These are phyloP conservation scores for Cytospora mali DNA, from an alignment of 2,329 filamentous ascomycete species.

Conservation along the genomic window DNA sequence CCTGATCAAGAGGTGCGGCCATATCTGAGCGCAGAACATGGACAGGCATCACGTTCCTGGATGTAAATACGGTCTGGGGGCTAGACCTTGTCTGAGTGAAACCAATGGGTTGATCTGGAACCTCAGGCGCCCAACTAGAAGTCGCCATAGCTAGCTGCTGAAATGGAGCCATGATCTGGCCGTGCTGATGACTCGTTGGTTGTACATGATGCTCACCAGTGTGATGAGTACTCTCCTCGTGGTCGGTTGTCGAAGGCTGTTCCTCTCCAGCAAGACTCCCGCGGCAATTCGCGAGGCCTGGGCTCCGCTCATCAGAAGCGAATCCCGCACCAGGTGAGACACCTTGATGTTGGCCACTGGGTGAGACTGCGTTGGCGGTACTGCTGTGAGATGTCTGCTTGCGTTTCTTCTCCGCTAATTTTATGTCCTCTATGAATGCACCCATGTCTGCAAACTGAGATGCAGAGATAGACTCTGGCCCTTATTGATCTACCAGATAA, in stretches of 20 bases:
- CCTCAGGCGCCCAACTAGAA: no score
- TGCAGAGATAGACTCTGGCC: slow-evolving; percentile 15
- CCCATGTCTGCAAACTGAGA: slow-evolving; percentile 14
- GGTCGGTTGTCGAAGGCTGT: neutral
- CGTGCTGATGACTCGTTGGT: neutral
- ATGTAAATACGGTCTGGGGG: neutral
- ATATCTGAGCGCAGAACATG: no score
- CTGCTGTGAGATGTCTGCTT: neutral
- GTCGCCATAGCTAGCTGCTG: no score
- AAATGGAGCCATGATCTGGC: neutral
- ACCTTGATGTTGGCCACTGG: neutral
- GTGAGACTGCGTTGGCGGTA: neutral
- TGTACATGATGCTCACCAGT: neutral
- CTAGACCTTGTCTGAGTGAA: neutral
- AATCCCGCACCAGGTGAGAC: neutral
- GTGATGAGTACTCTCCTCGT: neutral
- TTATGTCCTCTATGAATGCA: slow-evolving; percentile 13
- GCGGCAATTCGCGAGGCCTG: neutral
- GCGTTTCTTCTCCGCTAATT: slow-evolving; percentile 16
- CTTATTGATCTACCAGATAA: neutral
- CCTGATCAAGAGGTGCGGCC: neutral
- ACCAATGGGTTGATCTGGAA: neutral
- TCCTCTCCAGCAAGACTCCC: neutral
- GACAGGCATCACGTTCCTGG: neutral
- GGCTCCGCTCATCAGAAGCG: neutral